Evolutionary conservation across 2,329 filamentous ascomycete species (phyloP).

Genomic region (Alternaria ethzedia): DNA sequence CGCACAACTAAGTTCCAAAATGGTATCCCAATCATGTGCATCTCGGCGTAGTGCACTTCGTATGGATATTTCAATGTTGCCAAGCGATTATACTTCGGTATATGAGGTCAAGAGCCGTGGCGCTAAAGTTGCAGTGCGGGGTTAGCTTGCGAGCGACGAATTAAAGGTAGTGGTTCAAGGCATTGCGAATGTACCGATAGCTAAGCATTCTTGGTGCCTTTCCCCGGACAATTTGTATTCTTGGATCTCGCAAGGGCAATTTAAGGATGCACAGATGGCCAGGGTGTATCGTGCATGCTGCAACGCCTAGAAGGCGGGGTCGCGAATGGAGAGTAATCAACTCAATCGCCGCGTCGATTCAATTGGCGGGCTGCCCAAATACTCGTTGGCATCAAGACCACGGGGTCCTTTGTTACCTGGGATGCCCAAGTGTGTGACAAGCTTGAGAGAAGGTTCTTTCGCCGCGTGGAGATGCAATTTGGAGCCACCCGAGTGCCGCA

Average conservation of each 20-base stretch:
- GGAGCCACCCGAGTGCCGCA: neutral
- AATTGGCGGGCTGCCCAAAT: neutral
- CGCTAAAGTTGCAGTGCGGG: conserved; percentile 16
- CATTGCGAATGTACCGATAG: conserved; percentile 1
- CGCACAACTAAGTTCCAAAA: conserved; percentile 12
- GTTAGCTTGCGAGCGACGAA: conserved; percentile 22
- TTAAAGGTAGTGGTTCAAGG: conserved; percentile 4
- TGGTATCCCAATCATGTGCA: neutral
- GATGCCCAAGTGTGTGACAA: neutral
- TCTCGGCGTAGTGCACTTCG: conserved; percentile 10
- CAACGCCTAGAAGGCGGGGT: conserved; percentile 26
- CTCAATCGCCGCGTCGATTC: neutral
- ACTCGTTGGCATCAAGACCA: neutral
- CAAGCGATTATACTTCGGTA: conserved; percentile 26
- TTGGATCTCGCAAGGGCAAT: conserved; percentile 15
- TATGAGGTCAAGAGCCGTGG: conserved; percentile 23
- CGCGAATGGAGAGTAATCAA: conserved; percentile 5
- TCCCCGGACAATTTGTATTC: conserved; percentile 23
- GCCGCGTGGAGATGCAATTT: neutral
- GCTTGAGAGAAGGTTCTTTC: neutral
- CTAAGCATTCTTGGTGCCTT: conserved; percentile 21
- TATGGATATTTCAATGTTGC: conserved; percentile 11
- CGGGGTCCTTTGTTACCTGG: neutral
- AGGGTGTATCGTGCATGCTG: conserved; percentile 8
- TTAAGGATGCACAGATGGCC: neutral